Evolutionary conservation across 2,329 filamentous ascomycete genomes (phyloP).

Genomic region (Rachicladosporium sp.): DNA sequence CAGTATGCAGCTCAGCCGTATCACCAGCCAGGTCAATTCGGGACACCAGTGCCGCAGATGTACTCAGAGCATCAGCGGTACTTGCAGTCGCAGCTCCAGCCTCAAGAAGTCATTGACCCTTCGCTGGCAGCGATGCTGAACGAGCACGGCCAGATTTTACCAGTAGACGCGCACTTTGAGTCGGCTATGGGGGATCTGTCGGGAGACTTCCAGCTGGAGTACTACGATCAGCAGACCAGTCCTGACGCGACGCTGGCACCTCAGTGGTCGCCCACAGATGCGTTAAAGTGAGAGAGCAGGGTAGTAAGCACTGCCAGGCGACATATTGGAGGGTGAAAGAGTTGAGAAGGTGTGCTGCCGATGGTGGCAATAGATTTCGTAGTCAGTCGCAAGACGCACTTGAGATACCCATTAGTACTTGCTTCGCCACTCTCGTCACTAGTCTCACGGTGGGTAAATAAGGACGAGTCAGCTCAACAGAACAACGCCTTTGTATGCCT

Average conservation of each 20-base stretch:
- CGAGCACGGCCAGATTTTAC: slow-evolving; percentile 6
- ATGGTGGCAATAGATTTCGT: too few species aligned
- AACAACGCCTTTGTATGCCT: too few species aligned
- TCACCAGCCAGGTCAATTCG: slow-evolving; percentile 9
- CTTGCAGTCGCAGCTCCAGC: slow-evolving; percentile 17
- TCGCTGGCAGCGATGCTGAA: slow-evolving; percentile 14
- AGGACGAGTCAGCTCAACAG: neutral
- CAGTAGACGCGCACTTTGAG: slow-evolving; percentile 17
- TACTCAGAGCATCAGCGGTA: slow-evolving; percentile 21
- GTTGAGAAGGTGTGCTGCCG: neutral
- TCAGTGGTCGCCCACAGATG: slow-evolving; percentile 14
- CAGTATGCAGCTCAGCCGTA: slow-evolving; percentile 14
- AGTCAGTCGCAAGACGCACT: neutral
- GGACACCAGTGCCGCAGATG: slow-evolving; percentile 7
- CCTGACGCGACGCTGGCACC: slow-evolving; percentile 16
- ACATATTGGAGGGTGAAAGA: neutral
- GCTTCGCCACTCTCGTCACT: neutral
- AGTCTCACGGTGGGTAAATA: neutral
- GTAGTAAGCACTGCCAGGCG: neutral
- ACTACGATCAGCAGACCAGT: slow-evolving; percentile 15
- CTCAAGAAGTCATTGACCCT: slow-evolving; percentile 20
- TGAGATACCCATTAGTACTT: neutral
- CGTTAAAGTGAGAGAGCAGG: slow-evolving; percentile 2
- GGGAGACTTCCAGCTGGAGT: slow-evolving; percentile 10
- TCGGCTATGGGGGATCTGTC: slow-evolving; percentile 18